phyloP scores from a whole-genome alignment of 805 yeast species.

The Isabelozyma pseudorhagii region DNA sequence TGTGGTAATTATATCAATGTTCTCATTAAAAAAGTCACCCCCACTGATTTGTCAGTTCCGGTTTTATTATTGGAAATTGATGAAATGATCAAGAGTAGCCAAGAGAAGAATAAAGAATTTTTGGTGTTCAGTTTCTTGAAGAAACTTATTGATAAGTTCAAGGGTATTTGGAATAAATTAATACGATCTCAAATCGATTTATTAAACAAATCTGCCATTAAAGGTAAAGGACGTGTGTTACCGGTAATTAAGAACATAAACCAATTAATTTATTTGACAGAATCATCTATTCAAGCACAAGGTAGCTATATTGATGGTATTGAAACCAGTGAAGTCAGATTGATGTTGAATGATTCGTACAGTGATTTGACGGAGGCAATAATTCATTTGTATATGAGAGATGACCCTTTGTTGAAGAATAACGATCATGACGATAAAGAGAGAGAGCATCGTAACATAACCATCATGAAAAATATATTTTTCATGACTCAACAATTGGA shows the following conservation, averaged over 20 bases:
- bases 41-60: constrained; percentile 34
- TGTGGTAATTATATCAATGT: constrained; percentile 41
- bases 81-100: constrained; percentile 28
- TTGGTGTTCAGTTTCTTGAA: constrained; percentile 46
- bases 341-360: constrained; percentile 28
- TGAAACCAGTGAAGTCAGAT: constrained; percentile 14
- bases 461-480: constrained; percentile 37
- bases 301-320: constrained; percentile 12
- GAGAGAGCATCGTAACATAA: constrained; percentile 37
- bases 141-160: constrained; percentile 50
- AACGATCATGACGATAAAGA: constrained; percentile 44
- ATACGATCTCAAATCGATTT: constrained; percentile 50
- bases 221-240: constrained; percentile 34
- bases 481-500: constrained; percentile 30
- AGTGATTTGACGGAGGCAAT: constrained; percentile 29
- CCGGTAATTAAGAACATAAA: constrained; percentile 31
- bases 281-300: constrained; percentile 27
- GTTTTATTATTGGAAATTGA: constrained; percentile 28
- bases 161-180: constrained; percentile 56
- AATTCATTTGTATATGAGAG: constrained; percentile 32
- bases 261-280: constrained; percentile 29
- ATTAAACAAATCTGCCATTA: constrained; percentile 31
- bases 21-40: constrained; percentile 33
- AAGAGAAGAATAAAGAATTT: constrained; percentile 64
- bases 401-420: constrained; percentile 42